Base-by-base conservation (phyloP, 768 basidiomycete genomes). In the Termitomyces sp. region DNA sequence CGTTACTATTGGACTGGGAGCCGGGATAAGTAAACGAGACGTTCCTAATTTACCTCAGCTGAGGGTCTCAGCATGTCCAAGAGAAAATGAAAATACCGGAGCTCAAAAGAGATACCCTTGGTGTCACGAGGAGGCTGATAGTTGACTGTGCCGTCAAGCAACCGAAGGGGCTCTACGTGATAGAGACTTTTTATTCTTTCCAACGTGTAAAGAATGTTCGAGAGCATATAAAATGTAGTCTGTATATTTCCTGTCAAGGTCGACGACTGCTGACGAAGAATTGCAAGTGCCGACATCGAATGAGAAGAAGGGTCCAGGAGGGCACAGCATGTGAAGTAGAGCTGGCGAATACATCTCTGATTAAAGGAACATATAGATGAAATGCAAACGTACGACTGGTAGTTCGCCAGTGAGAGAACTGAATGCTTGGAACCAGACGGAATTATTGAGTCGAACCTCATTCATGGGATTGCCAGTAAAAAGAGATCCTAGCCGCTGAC, bases 11-110 rank as follows among this genome's bases (percentile, higher is more conserved):
- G 23, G 23, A 23, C 23, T 68, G 68, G 17, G 71, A 73, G 0
- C 80, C 81, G 12, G 59, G 62, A 59, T 86, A 85, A 15, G 68
- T 65, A 58, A 85, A 86, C 0, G 70, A 72, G 0, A 83, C 75
- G 51, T 82, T 64, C 17, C 83, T 85, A 55, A n/a, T 10, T 9
- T 44, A 14, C 30, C n/a, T 14, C n/a, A 15, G 33, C 26, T 49
- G 33, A 42, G 37, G 1, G 6, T 26, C 43, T 26, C 21, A 37
- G 5, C 17, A 23, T 19, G 35, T 9, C 14, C 33, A 26, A 30
- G 15, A n/a, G 23, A 11, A 31, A 33, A 38, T n/a, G 44, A 21
- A 40, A 47, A 57, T 56, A 71, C 70, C 60, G 62, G 21, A 71
- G 53, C 30, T 70, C 63, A 41, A 71, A 62, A 1, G 64, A 56